Conservation (phyloP, 2,329 filamentous ascomycete genomes). For the Fusarium sp. region DNA sequence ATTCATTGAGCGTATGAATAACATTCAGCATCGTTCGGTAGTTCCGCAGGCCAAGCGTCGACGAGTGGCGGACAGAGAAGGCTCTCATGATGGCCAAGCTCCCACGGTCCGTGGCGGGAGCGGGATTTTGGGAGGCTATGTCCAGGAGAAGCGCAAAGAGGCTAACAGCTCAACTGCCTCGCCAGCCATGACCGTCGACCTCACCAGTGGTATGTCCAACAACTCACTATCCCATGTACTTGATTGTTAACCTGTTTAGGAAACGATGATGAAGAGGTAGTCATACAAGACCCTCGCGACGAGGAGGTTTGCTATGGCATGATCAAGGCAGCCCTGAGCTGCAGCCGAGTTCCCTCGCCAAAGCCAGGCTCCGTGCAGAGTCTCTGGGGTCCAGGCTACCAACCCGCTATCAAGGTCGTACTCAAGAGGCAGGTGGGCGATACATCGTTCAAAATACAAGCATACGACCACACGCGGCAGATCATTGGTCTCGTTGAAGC, state of each 20-base stretch:
- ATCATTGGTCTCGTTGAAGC: conserved; percentile 82
- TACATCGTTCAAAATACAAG: conserved; percentile 70
- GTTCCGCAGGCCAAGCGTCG: conserved; percentile 72
- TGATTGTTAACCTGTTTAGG: conserved; percentile 31
- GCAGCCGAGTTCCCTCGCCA: conserved; percentile 73
- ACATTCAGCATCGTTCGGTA: conserved; percentile 73
- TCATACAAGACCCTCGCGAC: conserved; percentile 68
- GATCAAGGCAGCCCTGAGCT: conserved; percentile 75
- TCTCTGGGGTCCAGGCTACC: conserved; percentile 68
- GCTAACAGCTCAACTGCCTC: conserved; percentile 43
- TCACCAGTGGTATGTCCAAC: conserved; percentile 60
- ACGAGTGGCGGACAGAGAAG: conserved; percentile 62
- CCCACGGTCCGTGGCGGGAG: conserved; percentile 54
- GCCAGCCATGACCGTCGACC: conserved; percentile 63
- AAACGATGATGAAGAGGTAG: conserved; percentile 67
- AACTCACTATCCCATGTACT: conserved; percentile 16
- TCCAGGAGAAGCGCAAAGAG: conserved; percentile 69
- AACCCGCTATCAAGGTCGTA: conserved; percentile 80
- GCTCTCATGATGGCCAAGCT: conserved; percentile 51
- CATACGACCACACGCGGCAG: conserved; percentile 76
- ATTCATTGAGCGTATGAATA: conserved; percentile 81
- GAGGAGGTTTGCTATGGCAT: conserved; percentile 86
- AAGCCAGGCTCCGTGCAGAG: conserved; percentile 68
- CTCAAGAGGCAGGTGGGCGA: conserved; percentile 70
- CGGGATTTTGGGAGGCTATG: conserved; percentile 72